Evolutionary conservation across 1,284 basidiomycete species (phyloP).

Genomic region (Sporisorium reilianum): DNA sequence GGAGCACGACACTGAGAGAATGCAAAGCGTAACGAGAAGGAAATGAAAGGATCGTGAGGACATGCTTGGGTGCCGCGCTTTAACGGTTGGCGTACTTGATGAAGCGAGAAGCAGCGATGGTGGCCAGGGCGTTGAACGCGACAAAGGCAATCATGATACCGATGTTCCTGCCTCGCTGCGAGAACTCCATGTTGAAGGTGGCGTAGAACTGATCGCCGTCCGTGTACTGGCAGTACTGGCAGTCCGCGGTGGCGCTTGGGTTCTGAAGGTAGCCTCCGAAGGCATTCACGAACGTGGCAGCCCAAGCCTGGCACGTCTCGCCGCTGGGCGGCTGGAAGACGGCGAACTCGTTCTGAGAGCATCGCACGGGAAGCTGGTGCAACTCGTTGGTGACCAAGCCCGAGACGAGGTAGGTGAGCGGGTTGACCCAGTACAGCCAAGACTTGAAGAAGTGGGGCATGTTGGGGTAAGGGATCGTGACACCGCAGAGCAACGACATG

Average conservation of each 20-base stretch:
- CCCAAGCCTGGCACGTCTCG: constrained; percentile 77
- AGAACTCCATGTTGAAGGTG: constrained; percentile 78
- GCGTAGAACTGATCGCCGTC: constrained; percentile 79
- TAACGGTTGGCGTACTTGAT: constrained; percentile 53
- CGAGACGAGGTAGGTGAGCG: constrained; percentile 34
- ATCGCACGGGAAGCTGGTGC: constrained; percentile 78
- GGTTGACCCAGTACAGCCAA: constrained; percentile 33
- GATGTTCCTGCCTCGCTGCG: constrained; percentile 36
- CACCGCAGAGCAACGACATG: constrained; percentile 75
- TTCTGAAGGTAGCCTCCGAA: constrained; percentile 85
- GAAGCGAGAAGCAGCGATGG: constrained; percentile 38
- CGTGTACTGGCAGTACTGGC: constrained; percentile 79
- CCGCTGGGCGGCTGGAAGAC: constrained; percentile 79
- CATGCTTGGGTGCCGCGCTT: background rate
- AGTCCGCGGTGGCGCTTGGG: constrained; percentile 74
- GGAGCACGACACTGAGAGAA: background rate
- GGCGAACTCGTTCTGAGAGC: constrained; percentile 75
- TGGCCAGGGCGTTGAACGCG: constrained; percentile 36
- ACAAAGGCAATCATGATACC: constrained; percentile 43
- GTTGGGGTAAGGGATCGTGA: constrained; percentile 76
- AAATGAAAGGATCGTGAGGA: background rate
- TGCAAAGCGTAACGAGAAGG: background rate
- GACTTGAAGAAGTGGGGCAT: constrained; percentile 29
- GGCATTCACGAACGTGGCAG: constrained; percentile 70
- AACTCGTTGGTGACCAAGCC: constrained; percentile 81